phyloP scores from a whole-genome alignment of 805 yeast species.

The Metschnikowia corniflorae region DNA sequence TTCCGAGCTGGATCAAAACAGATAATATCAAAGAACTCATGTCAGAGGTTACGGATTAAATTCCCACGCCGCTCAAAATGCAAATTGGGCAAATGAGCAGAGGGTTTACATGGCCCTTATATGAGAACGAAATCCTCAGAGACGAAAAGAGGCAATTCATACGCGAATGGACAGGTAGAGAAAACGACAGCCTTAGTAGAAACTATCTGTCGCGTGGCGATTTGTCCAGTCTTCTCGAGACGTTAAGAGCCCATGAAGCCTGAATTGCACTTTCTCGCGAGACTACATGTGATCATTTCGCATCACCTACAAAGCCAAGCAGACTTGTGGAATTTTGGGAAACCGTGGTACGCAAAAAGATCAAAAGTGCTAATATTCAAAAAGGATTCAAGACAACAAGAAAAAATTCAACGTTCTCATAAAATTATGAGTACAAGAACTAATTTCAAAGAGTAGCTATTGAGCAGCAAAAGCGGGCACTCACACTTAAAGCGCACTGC shows the following conservation, averaged over 20 bases:
- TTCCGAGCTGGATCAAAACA: no score
- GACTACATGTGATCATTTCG: neutral
- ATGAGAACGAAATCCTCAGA: neutral
- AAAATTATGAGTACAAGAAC: no score
- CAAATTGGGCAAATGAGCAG: neutral
- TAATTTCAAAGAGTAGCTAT: no score
- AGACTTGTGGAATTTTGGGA: neutral
- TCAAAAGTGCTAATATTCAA: no score
- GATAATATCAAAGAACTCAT: no score
- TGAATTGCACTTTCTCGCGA: neutral
- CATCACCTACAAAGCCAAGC: neutral
- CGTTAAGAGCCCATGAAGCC: neutral
- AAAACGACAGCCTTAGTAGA: neutral
- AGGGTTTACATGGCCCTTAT: neutral
- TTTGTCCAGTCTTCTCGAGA: neutral
- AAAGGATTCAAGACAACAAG: no score
- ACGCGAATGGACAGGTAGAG: neutral
- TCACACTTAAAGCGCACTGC: no score
- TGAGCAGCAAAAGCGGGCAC: no score
- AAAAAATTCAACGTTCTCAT: no score
- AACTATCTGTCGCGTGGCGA: neutral
- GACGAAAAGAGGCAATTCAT: neutral
- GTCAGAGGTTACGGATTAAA: no score
- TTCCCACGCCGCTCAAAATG: neutral
- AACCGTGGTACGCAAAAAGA: neutral